These are phyloP conservation scores for Calocybe indica DNA, from an alignment of 768 basidiomycete genomes.

Conservation along the genomic window DNA sequence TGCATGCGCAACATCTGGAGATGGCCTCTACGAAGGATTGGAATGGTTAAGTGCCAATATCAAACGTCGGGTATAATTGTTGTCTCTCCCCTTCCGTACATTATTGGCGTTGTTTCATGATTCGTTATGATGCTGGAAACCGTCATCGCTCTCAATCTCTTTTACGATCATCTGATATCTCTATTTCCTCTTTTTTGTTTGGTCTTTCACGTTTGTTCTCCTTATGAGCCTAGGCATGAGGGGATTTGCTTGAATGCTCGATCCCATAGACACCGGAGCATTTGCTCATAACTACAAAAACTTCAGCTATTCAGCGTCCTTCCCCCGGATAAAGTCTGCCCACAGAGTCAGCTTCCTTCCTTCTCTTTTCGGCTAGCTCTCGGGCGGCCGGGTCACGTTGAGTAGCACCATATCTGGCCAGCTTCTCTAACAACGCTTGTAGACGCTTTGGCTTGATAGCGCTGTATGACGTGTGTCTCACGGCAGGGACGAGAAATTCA, in stretches of 20 bases:
- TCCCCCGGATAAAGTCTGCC: slow-evolving; percentile 71
- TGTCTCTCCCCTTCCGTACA: slow-evolving; percentile 33
- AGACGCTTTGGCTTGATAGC: slow-evolving; percentile 67
- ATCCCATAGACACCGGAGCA: slow-evolving; percentile 30
- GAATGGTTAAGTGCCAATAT: slow-evolving; percentile 95
- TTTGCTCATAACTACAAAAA: background rate
- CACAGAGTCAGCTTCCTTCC: slow-evolving; percentile 74
- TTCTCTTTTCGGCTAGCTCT: slow-evolving; percentile 65
- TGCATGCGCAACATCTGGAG: slow-evolving; percentile 96
- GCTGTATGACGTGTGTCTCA: slow-evolving; percentile 61
- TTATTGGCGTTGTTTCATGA: slow-evolving; percentile 52
- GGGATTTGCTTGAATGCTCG: slow-evolving; percentile 21
- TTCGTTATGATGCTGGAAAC: slow-evolving; percentile 53
- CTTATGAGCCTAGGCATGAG: slow-evolving; percentile 23
- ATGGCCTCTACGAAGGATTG: slow-evolving; percentile 97
- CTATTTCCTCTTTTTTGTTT: slow-evolving; percentile 21
- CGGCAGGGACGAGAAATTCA: slow-evolving; percentile 70
- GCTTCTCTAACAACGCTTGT: slow-evolving; percentile 72
- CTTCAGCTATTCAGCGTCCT: slow-evolving; percentile 34
- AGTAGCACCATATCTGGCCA: slow-evolving; percentile 59
- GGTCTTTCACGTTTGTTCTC: slow-evolving; percentile 19
- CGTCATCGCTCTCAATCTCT: slow-evolving; percentile 38
- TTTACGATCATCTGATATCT: slow-evolving; percentile 29
- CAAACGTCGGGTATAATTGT: slow-evolving; percentile 70
- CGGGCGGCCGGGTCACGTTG: slow-evolving; percentile 54